These are phyloP conservation scores for Iodosphaeria phyllophila DNA, from an alignment of 2,329 filamentous ascomycete species.

Conservation along the genomic window DNA sequence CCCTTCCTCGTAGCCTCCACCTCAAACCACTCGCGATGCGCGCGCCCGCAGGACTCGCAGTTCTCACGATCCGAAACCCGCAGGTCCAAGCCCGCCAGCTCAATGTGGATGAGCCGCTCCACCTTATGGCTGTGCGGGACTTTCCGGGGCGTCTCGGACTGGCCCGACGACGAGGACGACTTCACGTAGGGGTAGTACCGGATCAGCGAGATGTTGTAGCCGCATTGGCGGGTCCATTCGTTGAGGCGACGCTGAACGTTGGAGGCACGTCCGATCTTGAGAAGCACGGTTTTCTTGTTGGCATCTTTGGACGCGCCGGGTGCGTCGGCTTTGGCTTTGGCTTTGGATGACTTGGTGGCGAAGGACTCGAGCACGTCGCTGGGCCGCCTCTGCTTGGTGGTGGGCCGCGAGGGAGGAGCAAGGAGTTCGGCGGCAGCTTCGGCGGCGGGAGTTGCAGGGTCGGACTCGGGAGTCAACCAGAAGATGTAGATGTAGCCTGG, in stretches of 20 bases:
- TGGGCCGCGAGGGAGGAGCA: constrained; percentile 24
- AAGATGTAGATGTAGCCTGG: constrained; percentile 97
- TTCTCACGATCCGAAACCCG: constrained; percentile 31
- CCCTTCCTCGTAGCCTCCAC: constrained; percentile 56
- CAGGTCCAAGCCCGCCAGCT: constrained; percentile 48
- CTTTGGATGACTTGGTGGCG: constrained; percentile 14
- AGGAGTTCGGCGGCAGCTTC: constrained; percentile 42
- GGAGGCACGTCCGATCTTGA: constrained; percentile 48
- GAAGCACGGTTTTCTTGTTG: constrained; percentile 45
- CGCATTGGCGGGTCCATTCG: constrained; percentile 87
- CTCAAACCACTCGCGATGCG: constrained; percentile 93
- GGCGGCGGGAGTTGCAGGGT: constrained; percentile 31
- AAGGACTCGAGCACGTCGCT: constrained; percentile 37
- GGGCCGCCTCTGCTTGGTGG: constrained; percentile 22
- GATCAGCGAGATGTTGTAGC: constrained; percentile 70
- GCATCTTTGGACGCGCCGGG: constrained; percentile 10
- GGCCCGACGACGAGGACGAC: constrained; percentile 24
- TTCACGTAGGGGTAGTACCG: constrained; percentile 82
- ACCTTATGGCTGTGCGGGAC: constrained; percentile 76
- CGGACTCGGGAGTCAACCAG: constrained; percentile 63
- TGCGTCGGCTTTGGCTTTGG: too few relatives aligned
- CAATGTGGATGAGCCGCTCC: constrained; percentile 77
- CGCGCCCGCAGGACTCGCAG: constrained; percentile 63
- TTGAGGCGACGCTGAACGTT: constrained; percentile 86
- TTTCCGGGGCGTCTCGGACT: constrained; percentile 35